Conservation (phyloP, 2,329 filamentous ascomycete species). For the Diaporthe citriasiana region DNA sequence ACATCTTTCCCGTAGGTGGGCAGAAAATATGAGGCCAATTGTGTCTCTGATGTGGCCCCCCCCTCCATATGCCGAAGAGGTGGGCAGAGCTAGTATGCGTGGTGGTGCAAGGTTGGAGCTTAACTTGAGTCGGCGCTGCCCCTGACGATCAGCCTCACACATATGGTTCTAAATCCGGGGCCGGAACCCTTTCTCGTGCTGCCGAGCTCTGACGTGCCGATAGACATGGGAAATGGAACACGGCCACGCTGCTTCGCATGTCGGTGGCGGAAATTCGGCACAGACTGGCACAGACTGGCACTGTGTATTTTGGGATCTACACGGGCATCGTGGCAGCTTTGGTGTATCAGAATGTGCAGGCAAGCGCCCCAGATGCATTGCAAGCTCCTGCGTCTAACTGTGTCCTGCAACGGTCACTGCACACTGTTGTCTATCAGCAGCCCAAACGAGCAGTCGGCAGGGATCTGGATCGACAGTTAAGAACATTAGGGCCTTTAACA, state of each 20-base stretch:
- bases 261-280: constrained; percentile 18
- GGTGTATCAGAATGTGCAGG: constrained; percentile 12
- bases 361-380: constrained; percentile 16
- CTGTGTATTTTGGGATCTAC: constrained; percentile 17
- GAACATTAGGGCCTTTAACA: constrained; percentile 18
- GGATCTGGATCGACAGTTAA: constrained; percentile 20
- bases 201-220: constrained; percentile 8
- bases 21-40: constrained; percentile 20
- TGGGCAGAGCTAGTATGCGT: constrained; percentile 14
- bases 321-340: constrained; percentile 2
- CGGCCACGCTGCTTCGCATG: constrained; percentile 7
- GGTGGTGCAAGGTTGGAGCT: constrained; percentile 30
- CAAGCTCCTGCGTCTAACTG: constrained; percentile 17
- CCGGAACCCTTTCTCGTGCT: constrained; percentile 15
- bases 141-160: constrained; percentile 30
- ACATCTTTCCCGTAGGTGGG: background rate
- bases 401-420: background rate
- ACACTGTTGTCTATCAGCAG: constrained; percentile 26
- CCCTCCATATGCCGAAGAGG: constrained; percentile 5
- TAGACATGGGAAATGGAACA: constrained; percentile 5
- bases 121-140: constrained; percentile 20
- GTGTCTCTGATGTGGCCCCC: constrained; percentile 22
- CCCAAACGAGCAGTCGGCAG: constrained; percentile 8
- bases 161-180: constrained; percentile 21
- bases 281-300: constrained; percentile 16